Conservation (phyloP, 208 protist species). For the Kentomonas sorsogonicus region DNA sequence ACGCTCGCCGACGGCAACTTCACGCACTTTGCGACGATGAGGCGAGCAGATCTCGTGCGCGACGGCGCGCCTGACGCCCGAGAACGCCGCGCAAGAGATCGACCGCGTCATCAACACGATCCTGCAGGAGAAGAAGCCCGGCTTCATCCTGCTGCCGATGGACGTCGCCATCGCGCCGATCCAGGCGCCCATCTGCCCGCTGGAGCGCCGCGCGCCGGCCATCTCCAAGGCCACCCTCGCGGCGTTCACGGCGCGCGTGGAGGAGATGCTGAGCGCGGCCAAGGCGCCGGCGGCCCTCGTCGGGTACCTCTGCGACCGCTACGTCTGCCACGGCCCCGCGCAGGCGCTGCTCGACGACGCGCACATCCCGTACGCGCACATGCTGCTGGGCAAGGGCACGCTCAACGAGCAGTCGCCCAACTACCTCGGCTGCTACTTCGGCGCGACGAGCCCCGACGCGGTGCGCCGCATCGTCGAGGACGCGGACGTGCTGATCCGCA, state of each 20-base stretch:
- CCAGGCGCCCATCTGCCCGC: conserved; percentile 8
- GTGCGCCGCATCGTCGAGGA: conserved; percentile 19
- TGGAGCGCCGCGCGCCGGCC: background rate
- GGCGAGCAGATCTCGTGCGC: conserved; percentile 20
- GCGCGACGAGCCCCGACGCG: background rate
- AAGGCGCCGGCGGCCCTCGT: conserved; percentile 16
- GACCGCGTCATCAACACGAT: conserved; percentile 21
- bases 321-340: conserved; percentile 16
- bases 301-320: conserved; percentile 37
- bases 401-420: conserved; percentile 37
- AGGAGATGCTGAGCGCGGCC: conserved; percentile 19
- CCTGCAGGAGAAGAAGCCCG: conserved; percentile 21
- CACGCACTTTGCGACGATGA: conserved; percentile 24
- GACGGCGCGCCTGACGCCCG: conserved; percentile 1
- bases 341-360: conserved; percentile 30
- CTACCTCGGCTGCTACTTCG: conserved; percentile 29
- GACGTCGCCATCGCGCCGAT: conserved; percentile 15
- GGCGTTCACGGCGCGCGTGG: conserved; percentile 19
- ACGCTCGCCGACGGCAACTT: conserved; percentile 31
- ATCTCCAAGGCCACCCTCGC: conserved; percentile 5
- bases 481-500: conserved; percentile 17
- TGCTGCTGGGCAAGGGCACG: conserved; percentile 34
- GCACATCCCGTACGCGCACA: conserved; percentile 24
- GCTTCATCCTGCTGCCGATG: conserved; percentile 30
- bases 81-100: conserved; percentile 25